These are phyloP conservation scores for Paraconiothyrium sp. DNA, from an alignment of 2,329 filamentous ascomycete genomes.

Conservation along the genomic window DNA sequence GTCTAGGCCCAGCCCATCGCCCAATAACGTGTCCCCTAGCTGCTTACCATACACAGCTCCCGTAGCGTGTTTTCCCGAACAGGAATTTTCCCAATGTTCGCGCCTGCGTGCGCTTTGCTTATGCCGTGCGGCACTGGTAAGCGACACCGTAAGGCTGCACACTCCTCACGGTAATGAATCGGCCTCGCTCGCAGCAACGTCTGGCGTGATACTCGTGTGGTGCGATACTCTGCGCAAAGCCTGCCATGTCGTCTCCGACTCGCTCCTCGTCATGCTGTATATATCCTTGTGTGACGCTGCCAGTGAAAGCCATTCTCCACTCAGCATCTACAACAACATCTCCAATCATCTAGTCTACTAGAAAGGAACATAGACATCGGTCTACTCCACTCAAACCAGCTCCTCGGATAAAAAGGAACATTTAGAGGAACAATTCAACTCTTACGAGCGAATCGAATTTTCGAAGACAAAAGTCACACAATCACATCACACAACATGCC, in stretches of 20 bases:
- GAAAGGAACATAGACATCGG: slow-evolving; percentile 15
- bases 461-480: slow-evolving; percentile 10
- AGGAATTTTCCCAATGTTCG: background rate
- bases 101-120: slow-evolving; percentile 10
- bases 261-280: slow-evolving; percentile 8
- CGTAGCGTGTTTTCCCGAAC: background rate
- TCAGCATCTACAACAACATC: slow-evolving; percentile 14
- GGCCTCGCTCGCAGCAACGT: background rate
- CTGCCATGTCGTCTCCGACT: background rate
- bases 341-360: slow-evolving; percentile 19
- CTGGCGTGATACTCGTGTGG: slow-evolving; percentile 15
- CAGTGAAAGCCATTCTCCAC: slow-evolving; percentile 9
- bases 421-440: background rate
- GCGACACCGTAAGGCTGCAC: slow-evolving; percentile 2
- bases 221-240: slow-evolving; percentile 1
- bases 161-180: slow-evolving; percentile 11
- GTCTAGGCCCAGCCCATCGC: background rate
- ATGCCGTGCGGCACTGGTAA: slow-evolving; percentile 9
- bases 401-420: background rate
- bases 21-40: background rate
- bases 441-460: slow-evolving; percentile 2
- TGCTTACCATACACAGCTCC: background rate
- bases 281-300: slow-evolving; percentile 13
- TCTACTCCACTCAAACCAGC: slow-evolving; percentile 18
- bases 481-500: slow-evolving; percentile 35